Percentiles rank a stretch among this genome's conserved stretches.
phyloP scores from a whole-genome alignment of 306 rosid species.

The Canavalia ensiformis region DNA sequence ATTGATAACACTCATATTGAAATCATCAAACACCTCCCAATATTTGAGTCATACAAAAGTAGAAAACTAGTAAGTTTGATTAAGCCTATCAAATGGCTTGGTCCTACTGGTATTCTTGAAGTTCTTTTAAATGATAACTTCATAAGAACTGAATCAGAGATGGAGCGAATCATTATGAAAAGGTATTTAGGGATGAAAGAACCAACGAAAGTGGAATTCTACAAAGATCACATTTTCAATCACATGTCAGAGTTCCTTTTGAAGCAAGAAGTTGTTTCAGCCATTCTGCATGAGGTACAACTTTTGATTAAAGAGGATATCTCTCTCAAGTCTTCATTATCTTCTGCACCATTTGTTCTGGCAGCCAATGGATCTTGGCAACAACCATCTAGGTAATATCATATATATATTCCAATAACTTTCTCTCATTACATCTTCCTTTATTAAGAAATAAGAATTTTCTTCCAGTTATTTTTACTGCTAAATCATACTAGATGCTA shows the following conservation, averaged over 20 bases:
- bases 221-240: conserved; percentile 80
- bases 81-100: conserved; percentile 86
- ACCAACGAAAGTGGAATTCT: conserved; percentile 83
- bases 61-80: conserved; percentile 83
- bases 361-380: conserved; percentile 96
- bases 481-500: no score
- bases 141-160: conserved; percentile 83
- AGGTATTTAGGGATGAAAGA: conserved; percentile 76
- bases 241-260: conserved; percentile 73
- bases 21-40: conserved; percentile 77
- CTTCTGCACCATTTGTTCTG: conserved; percentile 75
- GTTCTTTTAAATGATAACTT: conserved; percentile 84
- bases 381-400: conserved; percentile 80
- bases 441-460: no score
- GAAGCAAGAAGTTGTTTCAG: conserved; percentile 65
- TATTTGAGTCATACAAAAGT: conserved; percentile 85
- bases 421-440: conserved; percentile 23
- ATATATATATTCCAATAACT: not conserved
- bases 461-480: no score
- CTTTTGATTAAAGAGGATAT: conserved; percentile 76
- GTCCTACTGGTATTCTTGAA: conserved; percentile 79
- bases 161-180: conserved; percentile 75
- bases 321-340: conserved; percentile 70
- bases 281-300: conserved; percentile 78
- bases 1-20: conserved; percentile 72